These are phyloP conservation scores for Myriosclerotinia duriaeana DNA, from an alignment of 2,329 filamentous ascomycete genomes.

Conservation along the genomic window DNA sequence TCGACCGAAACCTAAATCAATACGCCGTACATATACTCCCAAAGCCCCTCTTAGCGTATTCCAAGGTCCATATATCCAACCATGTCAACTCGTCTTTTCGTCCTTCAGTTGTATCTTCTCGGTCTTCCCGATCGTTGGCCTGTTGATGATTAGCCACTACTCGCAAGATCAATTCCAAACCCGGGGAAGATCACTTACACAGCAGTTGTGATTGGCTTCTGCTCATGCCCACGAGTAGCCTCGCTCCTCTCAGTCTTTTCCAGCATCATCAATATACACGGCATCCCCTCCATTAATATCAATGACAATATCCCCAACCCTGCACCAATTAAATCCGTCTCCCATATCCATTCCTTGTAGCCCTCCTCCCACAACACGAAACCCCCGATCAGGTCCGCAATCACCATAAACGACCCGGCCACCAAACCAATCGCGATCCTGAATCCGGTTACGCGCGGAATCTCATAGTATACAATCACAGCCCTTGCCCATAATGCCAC, in stretches of 20 bases:
- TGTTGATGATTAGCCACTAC: background rate
- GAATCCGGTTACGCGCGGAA: conserved; percentile 38
- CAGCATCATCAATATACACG: conserved; percentile 36
- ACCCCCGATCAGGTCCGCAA: conserved; percentile 29
- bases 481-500: conserved; percentile 34
- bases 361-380: conserved; percentile 33
- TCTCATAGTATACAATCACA: conserved; percentile 36
- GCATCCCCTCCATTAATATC: conserved; percentile 35
- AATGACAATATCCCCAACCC: conserved; percentile 26
- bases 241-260: conserved; percentile 38
- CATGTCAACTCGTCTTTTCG: background rate
- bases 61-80: background rate
- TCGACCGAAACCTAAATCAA: background rate
- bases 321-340: conserved; percentile 27
- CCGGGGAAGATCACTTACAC: conserved; percentile 28
- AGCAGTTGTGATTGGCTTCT: conserved; percentile 27
- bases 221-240: conserved; percentile 35
- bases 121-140: conserved; percentile 5
- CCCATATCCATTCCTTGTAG: conserved; percentile 30
- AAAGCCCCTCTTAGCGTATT: background rate
- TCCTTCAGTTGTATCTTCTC: background rate
- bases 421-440: conserved; percentile 39
- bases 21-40: too few relatives aligned
- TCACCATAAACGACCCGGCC: conserved; percentile 34
- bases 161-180: background rate